Evolutionary conservation across 1,284 basidiomycete genomes (phyloP), one percentile per base, ranked within the genome.

Genomic region (Fomitopsis pinicola): DNA sequence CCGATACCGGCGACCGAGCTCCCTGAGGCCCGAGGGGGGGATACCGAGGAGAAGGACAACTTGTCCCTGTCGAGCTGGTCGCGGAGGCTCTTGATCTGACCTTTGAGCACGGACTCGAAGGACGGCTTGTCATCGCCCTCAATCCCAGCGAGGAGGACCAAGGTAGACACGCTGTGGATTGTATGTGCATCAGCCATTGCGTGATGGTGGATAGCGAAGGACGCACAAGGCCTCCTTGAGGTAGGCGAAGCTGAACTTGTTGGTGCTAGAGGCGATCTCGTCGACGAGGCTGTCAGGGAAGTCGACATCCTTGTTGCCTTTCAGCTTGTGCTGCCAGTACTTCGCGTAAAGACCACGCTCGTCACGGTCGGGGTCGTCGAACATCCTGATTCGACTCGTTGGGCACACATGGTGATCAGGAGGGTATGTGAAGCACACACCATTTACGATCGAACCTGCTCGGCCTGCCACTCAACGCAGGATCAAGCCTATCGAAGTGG

Each of bases 371-470:
- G 91, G 91, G 69, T 91, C 84, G 53, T 86, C 80, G 66, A 88
- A 89, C 59, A 81, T 66, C 69, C 87, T 88, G 33, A 3, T 46
- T 35, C 59, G 42, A 45, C 44, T 52, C 54, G 58, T 53, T 28
- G 30, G 28, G 30, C 26, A 15, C 22, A 10, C 48, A 45, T 36
- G 53, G 42, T 55, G 14, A 53, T 7, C 10, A 48, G 5, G 26
- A 33, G 26, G 9, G 12, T 15, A 10, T 33, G 42, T 26, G 6
- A 28, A 26, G 22, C 22, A 78, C 89, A 68, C 67, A 90, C 91
- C 87, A 94, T 77, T 93, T 93, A 58, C 92, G 81, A 72, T 94
- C 92, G 68, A 94, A 94, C 30, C 92, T 83, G 66, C 89, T 92
- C 5, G 92, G 92, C 26, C 92, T 82, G 53, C 78, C 84, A 61